Evolutionary conservation across 495 filamentous ascomycete species (phyloP).

Genomic region (Pseudevernia furfuracea): DNA sequence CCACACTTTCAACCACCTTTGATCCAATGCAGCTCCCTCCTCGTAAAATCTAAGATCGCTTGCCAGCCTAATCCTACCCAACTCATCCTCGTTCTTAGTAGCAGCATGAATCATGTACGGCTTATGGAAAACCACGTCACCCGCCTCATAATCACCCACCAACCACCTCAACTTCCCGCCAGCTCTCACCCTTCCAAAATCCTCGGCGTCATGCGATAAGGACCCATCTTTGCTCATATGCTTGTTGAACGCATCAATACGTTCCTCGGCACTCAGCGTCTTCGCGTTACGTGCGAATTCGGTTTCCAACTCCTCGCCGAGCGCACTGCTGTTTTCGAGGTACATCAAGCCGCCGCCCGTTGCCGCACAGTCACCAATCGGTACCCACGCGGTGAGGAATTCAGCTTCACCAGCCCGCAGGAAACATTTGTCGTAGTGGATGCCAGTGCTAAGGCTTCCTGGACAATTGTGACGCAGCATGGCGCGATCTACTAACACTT

Average conservation of each 20-base stretch:
- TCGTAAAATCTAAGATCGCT: conserved; percentile 42
- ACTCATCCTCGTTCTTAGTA: conserved; percentile 40
- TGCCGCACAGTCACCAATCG: conserved; percentile 51
- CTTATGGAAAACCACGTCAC: conserved; percentile 50
- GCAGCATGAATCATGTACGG: conserved; percentile 45
- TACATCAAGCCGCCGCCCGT: conserved; percentile 57
- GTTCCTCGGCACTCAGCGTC: conserved; percentile 43
- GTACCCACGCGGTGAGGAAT: conserved; percentile 56
- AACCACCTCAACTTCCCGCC: conserved; percentile 32
- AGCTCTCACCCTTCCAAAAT: conserved; percentile 16
- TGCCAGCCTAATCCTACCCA: conserved; percentile 40
- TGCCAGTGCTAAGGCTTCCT: conserved; percentile 49
- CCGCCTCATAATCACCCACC: conserved; percentile 39
- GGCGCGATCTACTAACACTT: conserved; percentile 43
- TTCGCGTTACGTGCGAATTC: conserved; percentile 42
- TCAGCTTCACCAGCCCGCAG: conserved; percentile 51
- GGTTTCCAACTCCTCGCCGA: conserved; percentile 42
- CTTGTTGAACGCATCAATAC: conserved; percentile 46
- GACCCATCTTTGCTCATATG: conserved; percentile 50
- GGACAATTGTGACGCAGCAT: conserved; percentile 55
- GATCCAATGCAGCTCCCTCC: conserved; percentile 19
- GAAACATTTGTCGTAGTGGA: conserved; percentile 63
- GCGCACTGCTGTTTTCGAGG: conserved; percentile 42
- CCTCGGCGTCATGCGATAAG: conserved; percentile 33
- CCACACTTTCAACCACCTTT: conserved; percentile 30